phyloP scores from a whole-genome alignment of 2,329 filamentous ascomycete genomes.

The Phaeophleospora eucalypticola region DNA sequence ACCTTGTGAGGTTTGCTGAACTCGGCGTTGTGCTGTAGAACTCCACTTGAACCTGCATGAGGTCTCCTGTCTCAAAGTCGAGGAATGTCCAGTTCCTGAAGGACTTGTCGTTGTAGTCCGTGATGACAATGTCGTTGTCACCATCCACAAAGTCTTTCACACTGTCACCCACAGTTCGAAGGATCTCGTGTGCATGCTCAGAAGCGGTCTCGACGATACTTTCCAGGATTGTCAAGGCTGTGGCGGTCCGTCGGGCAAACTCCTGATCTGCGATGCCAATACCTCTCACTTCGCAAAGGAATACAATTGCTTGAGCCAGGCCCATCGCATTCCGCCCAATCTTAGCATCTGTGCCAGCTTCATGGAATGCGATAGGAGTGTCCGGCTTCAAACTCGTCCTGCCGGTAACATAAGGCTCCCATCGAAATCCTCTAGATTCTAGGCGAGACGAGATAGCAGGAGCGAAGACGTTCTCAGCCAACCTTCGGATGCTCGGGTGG shows the following conservation, averaged over 20 bases:
- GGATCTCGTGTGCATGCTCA: slow-evolving; percentile 28
- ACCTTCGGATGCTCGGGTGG: slow-evolving; percentile 30
- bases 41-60: slow-evolving; percentile 33
- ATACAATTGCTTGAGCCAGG: slow-evolving; percentile 33
- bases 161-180: slow-evolving; percentile 29
- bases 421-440: slow-evolving; percentile 27
- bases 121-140: slow-evolving; percentile 31
- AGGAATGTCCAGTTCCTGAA: slow-evolving; percentile 34
- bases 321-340: slow-evolving; percentile 38
- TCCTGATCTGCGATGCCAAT: slow-evolving; percentile 35
- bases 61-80: slow-evolving; percentile 28
- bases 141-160: slow-evolving; percentile 27
- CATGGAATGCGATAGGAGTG: slow-evolving; percentile 26
- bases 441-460: slow-evolving; percentile 32
- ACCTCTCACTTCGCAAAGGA: slow-evolving; percentile 36
- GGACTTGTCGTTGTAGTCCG: slow-evolving; percentile 29
- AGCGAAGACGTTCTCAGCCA: slow-evolving; percentile 34
- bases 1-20: slow-evolving; percentile 33
- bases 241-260: slow-evolving; percentile 32
- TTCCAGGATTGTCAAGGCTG: slow-evolving; percentile 34
- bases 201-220: slow-evolving; percentile 34
- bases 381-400: slow-evolving; percentile 21
- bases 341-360: slow-evolving; percentile 36
- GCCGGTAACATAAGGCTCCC: slow-evolving; percentile 34
- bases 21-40: slow-evolving; percentile 36